Evolutionary conservation across 2,329 filamentous ascomycete species (phyloP).

Genomic region (Clonostachys sp.): DNA sequence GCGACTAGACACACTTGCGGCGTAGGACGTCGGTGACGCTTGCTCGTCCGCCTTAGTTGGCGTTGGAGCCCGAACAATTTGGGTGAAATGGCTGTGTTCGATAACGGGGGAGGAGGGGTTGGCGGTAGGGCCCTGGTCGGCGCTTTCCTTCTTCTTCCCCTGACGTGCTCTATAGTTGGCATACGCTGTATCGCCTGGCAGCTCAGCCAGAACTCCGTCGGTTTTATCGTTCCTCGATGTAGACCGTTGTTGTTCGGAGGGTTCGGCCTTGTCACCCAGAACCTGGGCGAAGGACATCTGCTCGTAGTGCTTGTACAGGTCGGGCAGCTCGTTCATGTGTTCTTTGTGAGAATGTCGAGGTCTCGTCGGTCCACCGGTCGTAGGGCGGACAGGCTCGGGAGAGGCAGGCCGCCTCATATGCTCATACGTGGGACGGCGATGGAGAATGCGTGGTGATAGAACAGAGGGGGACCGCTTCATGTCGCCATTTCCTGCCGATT

Average conservation of each 20-base stretch:
- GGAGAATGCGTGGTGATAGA: constrained; percentile 28
- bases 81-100: constrained; percentile 6
- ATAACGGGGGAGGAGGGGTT: constrained; percentile 9
- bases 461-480: constrained; percentile 35
- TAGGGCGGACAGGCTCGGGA: constrained; percentile 3
- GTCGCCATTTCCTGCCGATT: constrained; percentile 26
- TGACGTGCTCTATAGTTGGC: neutral
- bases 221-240: neutral
- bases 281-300: constrained; percentile 45
- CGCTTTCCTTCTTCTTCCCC: neutral
- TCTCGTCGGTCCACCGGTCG: neutral
- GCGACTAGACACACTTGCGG: constrained; percentile 49
- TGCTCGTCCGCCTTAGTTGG: constrained; percentile 12
- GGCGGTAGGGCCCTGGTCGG: neutral
- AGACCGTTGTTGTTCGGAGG: neutral
- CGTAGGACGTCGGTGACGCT: constrained; percentile 31
- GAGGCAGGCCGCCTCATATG: constrained; percentile 12
- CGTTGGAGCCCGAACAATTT: constrained; percentile 2
- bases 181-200: neutral
- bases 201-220: neutral
- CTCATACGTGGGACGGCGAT: constrained; percentile 29
- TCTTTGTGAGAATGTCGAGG: constrained; percentile 7
- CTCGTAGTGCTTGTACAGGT: constrained; percentile 55
- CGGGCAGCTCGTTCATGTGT: constrained; percentile 32
- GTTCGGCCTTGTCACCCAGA: constrained; percentile 10